Evolutionary conservation across 495 filamentous ascomycete species (phyloP), one percentile per base, ranked within the genome.

Genomic region (Chaetomium cochliodes): DNA sequence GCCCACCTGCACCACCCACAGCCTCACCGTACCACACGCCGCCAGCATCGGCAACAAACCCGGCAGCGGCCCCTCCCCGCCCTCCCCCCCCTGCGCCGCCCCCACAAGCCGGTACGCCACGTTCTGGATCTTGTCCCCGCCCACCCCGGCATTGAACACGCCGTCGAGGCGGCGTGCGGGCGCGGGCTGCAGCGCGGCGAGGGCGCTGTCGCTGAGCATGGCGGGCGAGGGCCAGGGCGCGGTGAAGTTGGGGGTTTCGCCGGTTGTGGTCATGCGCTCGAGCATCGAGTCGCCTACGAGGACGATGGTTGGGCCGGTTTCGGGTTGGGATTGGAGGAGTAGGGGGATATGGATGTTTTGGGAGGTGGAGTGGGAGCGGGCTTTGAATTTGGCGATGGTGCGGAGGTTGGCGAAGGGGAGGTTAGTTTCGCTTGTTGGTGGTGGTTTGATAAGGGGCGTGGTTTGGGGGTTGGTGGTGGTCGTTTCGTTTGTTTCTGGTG

Each of bases 51-150:
- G 60, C 46, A 66, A 22, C 72, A 79, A 62, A 15, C 70, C 53
- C 0, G 54, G 58, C 5, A 71, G 55, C 13, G 13, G 6, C 39
- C 25, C 42, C 2, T 60, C 58, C 22, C 25, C 28, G 6, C 51
- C 52, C 0, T 42, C 53, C 4, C n/a, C n/a, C n/a, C n/a, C n/a
- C n/a, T 28, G 39, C 23, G 3, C 22, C 23, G 41, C 65, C 58
- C 76, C 55, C 67, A 67, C 46, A 68, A 81, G 66, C 28, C 69
- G 68, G 68, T 76, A 73, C 13, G 74, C 54, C 62, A 80, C 65
- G 42, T 70, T 68, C 62, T 80, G 50, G 63, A 75, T 52, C 58
- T 66, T 74, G 69, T 63, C 72, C 67, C 67, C 78, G 65, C 69
- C 69, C 8, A 70, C 64, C 22, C 69, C 71, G 15, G 65, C 63